phyloP scores from a whole-genome alignment of 345 rosid genomes.

The Populus deltoides region DNA sequence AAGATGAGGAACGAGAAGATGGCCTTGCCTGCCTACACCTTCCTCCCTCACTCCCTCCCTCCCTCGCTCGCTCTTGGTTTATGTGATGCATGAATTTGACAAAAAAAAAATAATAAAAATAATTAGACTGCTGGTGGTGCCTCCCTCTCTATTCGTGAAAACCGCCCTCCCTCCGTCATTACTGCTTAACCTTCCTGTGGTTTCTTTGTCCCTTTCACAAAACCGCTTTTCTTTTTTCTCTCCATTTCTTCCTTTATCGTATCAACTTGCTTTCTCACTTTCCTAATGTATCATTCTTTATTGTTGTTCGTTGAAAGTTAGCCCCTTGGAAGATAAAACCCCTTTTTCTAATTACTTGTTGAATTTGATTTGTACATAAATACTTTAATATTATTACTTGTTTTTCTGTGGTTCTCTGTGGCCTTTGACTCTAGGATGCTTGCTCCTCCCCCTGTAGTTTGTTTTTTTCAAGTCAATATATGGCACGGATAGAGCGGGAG shows the following conservation, averaged over 20 bases:
- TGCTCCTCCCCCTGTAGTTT: no score
- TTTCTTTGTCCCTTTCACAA: constrained; percentile 28
- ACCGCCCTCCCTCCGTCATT: background rate
- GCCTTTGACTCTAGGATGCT: constrained; percentile 1
- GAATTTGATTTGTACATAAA: background rate
- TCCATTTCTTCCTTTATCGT: background rate
- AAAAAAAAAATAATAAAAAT: background rate
- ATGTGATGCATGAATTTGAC: background rate
- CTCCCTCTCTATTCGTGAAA: constrained; percentile 16
- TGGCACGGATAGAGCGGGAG: no score
- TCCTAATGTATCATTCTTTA: no score
- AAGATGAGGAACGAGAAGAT: no score
- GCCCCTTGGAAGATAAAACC: background rate
- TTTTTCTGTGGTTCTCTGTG: background rate
- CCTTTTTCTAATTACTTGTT: background rate
- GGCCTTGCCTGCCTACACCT: background rate
- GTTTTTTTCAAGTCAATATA: no score
- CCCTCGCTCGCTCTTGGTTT: constrained; percentile 2
- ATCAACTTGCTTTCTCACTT: no score
- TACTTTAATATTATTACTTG: background rate
- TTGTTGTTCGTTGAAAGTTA: no score
- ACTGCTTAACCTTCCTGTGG: constrained; percentile 34
- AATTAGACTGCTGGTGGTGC: background rate
- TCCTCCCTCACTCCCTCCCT: constrained; percentile 6
- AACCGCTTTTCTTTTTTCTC: constrained; percentile 30